Evolutionary conservation across 2,329 filamentous ascomycete species (phyloP).

Genomic region (Tolypocladium nubicola): DNA sequence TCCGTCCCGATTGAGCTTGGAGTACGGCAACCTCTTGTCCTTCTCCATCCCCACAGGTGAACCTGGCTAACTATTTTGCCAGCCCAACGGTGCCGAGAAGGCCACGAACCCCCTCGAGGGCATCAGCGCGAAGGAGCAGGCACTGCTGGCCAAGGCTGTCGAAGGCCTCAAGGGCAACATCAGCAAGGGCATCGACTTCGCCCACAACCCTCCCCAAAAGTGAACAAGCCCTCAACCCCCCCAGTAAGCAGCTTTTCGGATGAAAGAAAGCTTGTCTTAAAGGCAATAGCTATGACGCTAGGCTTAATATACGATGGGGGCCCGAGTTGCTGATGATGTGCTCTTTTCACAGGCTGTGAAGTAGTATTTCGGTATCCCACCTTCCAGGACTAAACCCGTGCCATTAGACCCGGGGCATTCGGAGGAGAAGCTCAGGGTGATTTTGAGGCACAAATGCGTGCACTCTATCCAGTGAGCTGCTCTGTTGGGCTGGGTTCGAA

Average conservation of each 20-base stretch:
- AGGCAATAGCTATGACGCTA: conserved; percentile 22
- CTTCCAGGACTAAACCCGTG: neutral
- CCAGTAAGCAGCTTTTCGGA: conserved; percentile 16
- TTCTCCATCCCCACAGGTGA: neutral
- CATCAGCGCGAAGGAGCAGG: conserved; percentile 81
- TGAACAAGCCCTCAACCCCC: conserved; percentile 37
- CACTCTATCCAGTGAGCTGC: neutral
- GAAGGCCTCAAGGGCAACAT: conserved; percentile 86
- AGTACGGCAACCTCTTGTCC: conserved; percentile 45
- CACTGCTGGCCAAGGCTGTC: conserved; percentile 65
- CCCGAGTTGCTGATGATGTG: conserved; percentile 24
- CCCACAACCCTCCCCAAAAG: conserved; percentile 80
- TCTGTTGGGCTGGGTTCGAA: neutral
- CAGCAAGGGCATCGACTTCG: conserved; percentile 83
- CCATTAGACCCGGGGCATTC: neutral
- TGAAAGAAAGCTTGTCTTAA: conserved; percentile 15
- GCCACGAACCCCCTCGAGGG: conserved; percentile 67
- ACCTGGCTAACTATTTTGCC: conserved; percentile 13
- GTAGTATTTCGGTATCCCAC: conserved; percentile 8
- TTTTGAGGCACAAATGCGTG: neutral
- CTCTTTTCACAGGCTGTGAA: conserved; percentile 26
- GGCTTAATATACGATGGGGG: conserved; percentile 24
- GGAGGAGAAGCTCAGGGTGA: neutral
- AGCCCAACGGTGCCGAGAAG: conserved; percentile 81
- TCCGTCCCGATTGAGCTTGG: conserved; percentile 92